These are phyloP conservation scores for Calonectria multiphialidica DNA, from an alignment of 2,329 filamentous ascomycete genomes.

Conservation along the genomic window DNA sequence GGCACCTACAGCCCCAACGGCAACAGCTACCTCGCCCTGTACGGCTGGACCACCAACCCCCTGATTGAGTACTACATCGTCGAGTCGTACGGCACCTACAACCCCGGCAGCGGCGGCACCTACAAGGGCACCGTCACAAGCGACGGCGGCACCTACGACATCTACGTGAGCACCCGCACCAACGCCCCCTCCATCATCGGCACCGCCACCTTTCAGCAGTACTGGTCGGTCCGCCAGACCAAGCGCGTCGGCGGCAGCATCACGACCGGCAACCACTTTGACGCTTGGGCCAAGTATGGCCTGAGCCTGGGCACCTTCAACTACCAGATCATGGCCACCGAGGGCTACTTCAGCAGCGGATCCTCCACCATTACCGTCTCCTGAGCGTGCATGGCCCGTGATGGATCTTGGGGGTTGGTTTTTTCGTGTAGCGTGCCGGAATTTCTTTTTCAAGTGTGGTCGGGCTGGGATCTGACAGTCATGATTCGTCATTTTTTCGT, in stretches of 20 bases:
- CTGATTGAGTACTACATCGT: conserved; percentile 55
- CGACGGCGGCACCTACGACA: conserved; percentile 52
- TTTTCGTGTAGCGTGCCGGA: not conserved
- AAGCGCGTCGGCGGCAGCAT: conserved; percentile 64
- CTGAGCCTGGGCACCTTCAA: conserved; percentile 60
- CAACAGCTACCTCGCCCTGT: conserved; percentile 52
- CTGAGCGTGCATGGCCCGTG: no score
- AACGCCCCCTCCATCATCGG: conserved; percentile 61
- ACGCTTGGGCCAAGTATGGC: conserved; percentile 61
- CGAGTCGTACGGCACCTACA: conserved; percentile 53
- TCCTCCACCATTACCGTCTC: conserved; percentile 58
- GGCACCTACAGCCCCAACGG: conserved; percentile 47
- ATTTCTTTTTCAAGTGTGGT: not conserved
- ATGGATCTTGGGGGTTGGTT: no score
- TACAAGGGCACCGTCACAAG: conserved; percentile 47
- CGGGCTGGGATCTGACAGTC: not conserved
- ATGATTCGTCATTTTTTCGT: not conserved
- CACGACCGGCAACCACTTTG: conserved; percentile 62
- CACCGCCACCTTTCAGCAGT: conserved; percentile 63
- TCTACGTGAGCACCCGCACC: conserved; percentile 49
- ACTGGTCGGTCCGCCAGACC: conserved; percentile 60
- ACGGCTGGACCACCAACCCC: conserved; percentile 53
- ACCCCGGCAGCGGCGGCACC: conserved; percentile 47
- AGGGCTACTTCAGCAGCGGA: conserved; percentile 64
- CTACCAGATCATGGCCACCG: conserved; percentile 67